Base-by-base conservation (phyloP, 2,329 filamentous ascomycete genomes). In the Chaetomiaceae sp. region DNA sequence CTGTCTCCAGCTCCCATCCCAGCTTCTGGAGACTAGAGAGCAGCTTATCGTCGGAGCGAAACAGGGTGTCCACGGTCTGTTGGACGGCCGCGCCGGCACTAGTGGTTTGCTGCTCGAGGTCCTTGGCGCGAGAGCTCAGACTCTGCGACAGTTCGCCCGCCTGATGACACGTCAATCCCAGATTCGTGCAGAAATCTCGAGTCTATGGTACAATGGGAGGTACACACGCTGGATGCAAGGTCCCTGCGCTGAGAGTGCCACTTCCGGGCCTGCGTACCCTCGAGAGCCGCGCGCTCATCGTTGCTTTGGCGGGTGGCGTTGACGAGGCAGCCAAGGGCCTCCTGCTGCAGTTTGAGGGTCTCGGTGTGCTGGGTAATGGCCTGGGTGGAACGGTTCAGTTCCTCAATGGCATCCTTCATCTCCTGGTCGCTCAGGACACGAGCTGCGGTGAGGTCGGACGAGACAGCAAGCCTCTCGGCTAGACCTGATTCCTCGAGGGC, bases 21-120 rank as follows among this genome's bases (percentile, higher is more conserved):
- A 88, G 73, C 57, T 85, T 86, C 61, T 86, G 81, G 3, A 89
- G 69, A 52, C 82, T 82, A 17, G 77, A 71, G 1, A 88, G 68
- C 2, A 87, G 71, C 54, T 79, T 81, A 61, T 88, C 83, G 53
- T 89, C 85, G 1, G 81, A 78, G 8, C 73, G 71, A 8, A 86
- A 67, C 10, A 78, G 65, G 14, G 68, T 69, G 19, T 74, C 71
- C 0, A 82, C 68, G 1, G 73, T 73, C 49, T 74, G 69, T 41
- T 73, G 74, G 14, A 83, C 63, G 3, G 67, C 66, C 2, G 70
- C 64, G 4, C 70, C 71, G 0, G 74, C 69, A 0, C 66, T 67
- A 7, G 74, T 74, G 5, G 65, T 65, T 35, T 83, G 77, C 54
- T 78, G 74, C 59, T 78, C 73, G 2, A 79, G 62, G 45, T 80